Evolutionary conservation across 495 filamentous ascomycete genomes (phyloP).

Genomic region (Penicillium canescens): DNA sequence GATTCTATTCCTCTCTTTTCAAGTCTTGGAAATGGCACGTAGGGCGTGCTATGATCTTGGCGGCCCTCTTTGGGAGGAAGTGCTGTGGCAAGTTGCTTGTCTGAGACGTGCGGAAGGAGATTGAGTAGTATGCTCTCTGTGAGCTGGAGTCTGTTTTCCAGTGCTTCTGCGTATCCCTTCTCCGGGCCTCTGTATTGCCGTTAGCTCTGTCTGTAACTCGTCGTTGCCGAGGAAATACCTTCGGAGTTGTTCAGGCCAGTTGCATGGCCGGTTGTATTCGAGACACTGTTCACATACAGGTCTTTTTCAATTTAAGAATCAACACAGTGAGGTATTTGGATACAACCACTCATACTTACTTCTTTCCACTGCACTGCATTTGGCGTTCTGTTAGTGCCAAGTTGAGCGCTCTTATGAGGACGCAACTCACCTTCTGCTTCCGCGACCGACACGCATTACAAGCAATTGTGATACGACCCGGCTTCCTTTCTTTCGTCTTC

Average conservation of each 20-base stretch:
- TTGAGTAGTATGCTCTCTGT: constrained; percentile 36
- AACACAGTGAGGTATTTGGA: no score
- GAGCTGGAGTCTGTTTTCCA: constrained; percentile 40
- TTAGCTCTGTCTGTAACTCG: no score
- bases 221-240: constrained; percentile 20
- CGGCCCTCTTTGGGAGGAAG: constrained; percentile 6
- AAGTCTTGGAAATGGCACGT: constrained; percentile 26
- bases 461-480: constrained; percentile 35
- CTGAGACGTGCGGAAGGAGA: constrained; percentile 32
- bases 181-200: constrained; percentile 30
- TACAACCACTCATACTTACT: constrained; percentile 15
- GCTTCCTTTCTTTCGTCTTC: constrained; percentile 18
- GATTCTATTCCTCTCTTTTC: constrained; percentile 35
- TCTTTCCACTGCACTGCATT: constrained; percentile 38
- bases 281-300: constrained; percentile 40
- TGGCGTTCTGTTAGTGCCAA: background rate
- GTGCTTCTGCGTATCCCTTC: constrained; percentile 41
- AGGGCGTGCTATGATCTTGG: background rate
- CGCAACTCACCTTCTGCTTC: constrained; percentile 37
- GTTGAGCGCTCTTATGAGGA: background rate
- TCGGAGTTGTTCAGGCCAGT: constrained; percentile 43
- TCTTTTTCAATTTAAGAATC: constrained; percentile 11
- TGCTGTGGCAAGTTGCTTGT: constrained; percentile 26
- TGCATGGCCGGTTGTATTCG: constrained; percentile 33
- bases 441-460: constrained; percentile 39